Evolutionary conservation across 495 filamentous ascomycete genomes (phyloP), one percentile per base, ranked within the genome.

Genomic region (Aspergillus baeticus): DNA sequence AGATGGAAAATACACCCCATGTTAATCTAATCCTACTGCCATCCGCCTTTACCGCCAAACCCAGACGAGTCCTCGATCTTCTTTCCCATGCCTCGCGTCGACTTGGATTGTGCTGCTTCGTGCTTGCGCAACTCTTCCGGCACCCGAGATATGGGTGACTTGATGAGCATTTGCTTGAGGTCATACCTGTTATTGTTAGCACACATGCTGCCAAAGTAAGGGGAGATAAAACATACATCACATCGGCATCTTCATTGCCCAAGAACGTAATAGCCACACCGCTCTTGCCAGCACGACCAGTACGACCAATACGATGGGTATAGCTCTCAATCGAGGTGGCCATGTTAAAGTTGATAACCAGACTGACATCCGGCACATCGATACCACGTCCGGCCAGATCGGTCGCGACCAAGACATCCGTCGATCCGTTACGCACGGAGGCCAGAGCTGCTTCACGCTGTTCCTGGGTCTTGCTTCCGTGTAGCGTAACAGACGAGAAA

Each of bases 321-420:
- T 99, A 99, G 62, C 85, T 87, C 72, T 99, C 94, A 63, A 99
- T 99, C 58, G 80, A 89, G 18, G 75, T 85, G 8, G 95, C 89
- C 95, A 99, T 98, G 78, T 98, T 98, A 81, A 99, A 99, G 78
- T 99, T 99, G 62, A 97, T 79, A 23, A 99, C 94, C 55, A 99
- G 78, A 52, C 84, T 89, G 23, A 99, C 94, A 66, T 98, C 95
- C 0, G 87, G 87, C 1, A 99, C 91, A 77, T 99, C 94, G 67
- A 99, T 98, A 92, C 94, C 94, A 80, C 94, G 83, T 50, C 93
- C 94, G 17, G 94, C 94, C 22, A 99, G 81, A 75, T 99, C 94
- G 0, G 94, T 99, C 1, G 95, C 95, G 22, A 99, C 94, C n/a
- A 99, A 81, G 2, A 99, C 89, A 50, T 96, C 88, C 0, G 87